Conservation (phyloP, 768 basidiomycete genomes). For the Lactarius trivialis region DNA sequence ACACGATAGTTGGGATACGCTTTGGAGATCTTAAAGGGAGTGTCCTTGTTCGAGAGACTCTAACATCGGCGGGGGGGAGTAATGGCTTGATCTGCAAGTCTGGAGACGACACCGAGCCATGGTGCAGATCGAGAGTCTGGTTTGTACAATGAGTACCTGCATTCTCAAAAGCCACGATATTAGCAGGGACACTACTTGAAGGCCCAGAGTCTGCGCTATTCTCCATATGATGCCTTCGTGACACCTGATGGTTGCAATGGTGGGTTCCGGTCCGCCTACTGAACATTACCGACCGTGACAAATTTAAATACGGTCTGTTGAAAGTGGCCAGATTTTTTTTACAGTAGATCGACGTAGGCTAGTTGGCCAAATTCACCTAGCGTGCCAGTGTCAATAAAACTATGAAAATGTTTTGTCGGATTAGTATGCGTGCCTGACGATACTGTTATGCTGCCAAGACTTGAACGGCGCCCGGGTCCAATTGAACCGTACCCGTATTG, state of each 20-base stretch:
- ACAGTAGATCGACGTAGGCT: background rate
- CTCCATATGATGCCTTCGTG: background rate
- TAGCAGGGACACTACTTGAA: background rate
- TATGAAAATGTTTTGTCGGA: background rate
- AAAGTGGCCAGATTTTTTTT: too few relatives aligned
- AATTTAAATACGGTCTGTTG: too few relatives aligned
- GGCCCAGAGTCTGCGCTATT: background rate
- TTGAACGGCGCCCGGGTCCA: background rate
- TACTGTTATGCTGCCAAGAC: background rate
- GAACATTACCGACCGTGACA: background rate
- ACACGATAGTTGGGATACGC: constrained; percentile 9
- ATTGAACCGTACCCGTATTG: background rate
- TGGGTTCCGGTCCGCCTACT: background rate
- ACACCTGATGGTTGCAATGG: background rate
- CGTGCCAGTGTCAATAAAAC: background rate
- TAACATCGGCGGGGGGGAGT: constrained; percentile 1
- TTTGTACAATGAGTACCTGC: background rate
- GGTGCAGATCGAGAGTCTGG: constrained; percentile 5
- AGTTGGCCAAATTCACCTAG: background rate
- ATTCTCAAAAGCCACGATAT: background rate
- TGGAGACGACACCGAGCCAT: constrained; percentile 23
- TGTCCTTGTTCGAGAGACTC: constrained; percentile 22
- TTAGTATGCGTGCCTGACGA: background rate
- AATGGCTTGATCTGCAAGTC: constrained; percentile 22
- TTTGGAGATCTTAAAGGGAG: constrained; percentile 35